A percentile compares a stretch with the other conserved stretches of the same genome.
phyloP scores from a whole-genome alignment of 257 asterid genomes.

The Parsonsia alboflavescens region DNA sequence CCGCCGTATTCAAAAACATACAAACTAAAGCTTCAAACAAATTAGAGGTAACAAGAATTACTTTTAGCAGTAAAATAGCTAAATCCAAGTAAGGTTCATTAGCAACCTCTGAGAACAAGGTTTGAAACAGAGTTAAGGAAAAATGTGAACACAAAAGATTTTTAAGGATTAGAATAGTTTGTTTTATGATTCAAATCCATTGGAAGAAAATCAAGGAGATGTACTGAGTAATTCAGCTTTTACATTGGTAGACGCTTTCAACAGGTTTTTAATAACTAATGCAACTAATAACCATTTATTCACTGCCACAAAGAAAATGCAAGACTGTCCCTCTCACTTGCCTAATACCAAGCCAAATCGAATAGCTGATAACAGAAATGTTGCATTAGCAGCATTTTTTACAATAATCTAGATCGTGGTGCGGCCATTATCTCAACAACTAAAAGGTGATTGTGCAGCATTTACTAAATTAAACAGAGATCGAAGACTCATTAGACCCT shows the following conservation, averaged over 20 bases:
- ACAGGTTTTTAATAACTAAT: not conserved
- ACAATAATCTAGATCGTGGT: not conserved
- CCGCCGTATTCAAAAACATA: conserved; percentile 22
- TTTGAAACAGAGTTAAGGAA: not conserved
- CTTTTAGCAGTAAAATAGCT: not conserved
- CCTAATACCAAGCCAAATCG: not conserved
- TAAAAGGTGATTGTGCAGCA: not conserved
- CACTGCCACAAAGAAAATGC: not conserved
- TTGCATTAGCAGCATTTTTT: not conserved
- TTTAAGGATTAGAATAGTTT: not conserved
- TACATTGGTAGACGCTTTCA: not conserved
- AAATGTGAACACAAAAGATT: not conserved
- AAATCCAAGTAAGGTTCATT: not conserved
- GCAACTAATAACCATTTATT: not conserved
- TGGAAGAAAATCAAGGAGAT: not conserved
- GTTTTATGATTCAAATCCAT: not conserved
- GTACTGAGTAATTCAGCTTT: not conserved
- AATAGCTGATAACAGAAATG: not conserved
- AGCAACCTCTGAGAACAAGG: not conserved
- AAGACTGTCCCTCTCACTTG: not conserved
- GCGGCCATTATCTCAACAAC: too few species aligned
- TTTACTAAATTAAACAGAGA: not conserved
- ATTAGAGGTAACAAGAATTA: not conserved
- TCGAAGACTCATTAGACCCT: not conserved
- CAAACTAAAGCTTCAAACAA: conserved; percentile 9